phyloP scores from a whole-genome alignment of 2,329 filamentous ascomycete species.

The Colletotrichum horii region DNA sequence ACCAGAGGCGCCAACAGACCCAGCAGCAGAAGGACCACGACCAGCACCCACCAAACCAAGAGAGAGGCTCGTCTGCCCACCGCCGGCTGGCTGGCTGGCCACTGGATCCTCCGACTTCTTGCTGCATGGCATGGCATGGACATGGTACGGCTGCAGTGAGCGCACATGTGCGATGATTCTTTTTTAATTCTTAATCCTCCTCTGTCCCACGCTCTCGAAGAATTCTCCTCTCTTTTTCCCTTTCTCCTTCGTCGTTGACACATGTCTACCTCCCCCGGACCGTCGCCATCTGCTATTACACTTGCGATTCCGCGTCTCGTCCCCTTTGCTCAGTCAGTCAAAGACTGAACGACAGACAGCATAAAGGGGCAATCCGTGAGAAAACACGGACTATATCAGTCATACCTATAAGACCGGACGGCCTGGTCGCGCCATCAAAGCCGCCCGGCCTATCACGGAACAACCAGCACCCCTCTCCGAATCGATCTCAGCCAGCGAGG shows the following conservation, averaged over 20 bases:
- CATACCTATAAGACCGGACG: conserved; percentile 13
- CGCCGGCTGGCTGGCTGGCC: not conserved
- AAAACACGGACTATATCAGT: not conserved
- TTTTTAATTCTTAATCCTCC: conserved; percentile 15
- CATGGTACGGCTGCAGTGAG: conserved; percentile 15
- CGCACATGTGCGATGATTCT: conserved; percentile 19
- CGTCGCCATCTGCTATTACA: not conserved
- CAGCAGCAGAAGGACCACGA: not conserved
- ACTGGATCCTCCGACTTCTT: not conserved
- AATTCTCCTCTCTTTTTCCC: not conserved
- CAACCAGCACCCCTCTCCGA: not conserved
- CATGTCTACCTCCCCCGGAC: conserved; percentile 7
- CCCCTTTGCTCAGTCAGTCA: not conserved
- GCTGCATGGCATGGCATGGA: conserved; percentile 18
- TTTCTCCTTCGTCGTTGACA: conserved; percentile 9
- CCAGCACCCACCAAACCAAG: not conserved
- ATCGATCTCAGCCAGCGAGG: not conserved
- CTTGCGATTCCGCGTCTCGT: not conserved
- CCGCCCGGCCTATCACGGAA: conserved; percentile 11
- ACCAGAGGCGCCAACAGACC: not conserved
- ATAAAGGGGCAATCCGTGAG: conserved; percentile 1
- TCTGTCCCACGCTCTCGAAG: conserved; percentile 5
- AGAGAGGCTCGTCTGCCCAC: not conserved
- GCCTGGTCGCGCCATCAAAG: conserved; percentile 1
- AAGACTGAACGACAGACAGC: not conserved